Conservation (phyloP, 495 filamentous ascomycete species). For the Penicillium malachiteum region DNA sequence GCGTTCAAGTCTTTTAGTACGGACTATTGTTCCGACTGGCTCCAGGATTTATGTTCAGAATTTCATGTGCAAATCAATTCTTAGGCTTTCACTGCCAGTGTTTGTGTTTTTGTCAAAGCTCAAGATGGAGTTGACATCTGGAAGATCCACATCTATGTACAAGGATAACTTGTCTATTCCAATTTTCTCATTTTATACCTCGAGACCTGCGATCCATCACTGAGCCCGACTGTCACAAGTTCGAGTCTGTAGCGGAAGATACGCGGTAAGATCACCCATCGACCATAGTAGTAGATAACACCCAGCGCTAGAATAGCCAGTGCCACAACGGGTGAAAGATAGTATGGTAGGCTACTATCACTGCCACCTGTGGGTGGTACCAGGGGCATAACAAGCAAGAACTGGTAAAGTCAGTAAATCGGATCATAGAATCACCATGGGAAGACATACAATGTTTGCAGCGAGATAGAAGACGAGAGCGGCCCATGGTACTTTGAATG, state of each 20-base stretch:
- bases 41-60: no score
- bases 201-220: conserved; percentile 26
- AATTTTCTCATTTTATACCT: conserved; percentile 16
- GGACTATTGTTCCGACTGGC: no score
- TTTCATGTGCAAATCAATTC: no score
- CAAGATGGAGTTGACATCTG: no score
- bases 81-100: no score
- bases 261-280: conserved; percentile 28
- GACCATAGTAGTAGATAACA: conserved; percentile 32
- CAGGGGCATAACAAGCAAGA: conserved; percentile 41
- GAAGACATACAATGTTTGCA: conserved; percentile 19
- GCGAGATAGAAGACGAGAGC: conserved; percentile 25
- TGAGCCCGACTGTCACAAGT: conserved; percentile 10
- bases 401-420: conserved; percentile 8
- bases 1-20: no score
- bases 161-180: neutral
- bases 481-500: conserved; percentile 24
- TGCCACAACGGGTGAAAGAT: conserved; percentile 38
- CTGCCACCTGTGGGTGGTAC: conserved; percentile 34
- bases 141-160: neutral
- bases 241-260: conserved; percentile 26
- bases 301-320: conserved; percentile 32
- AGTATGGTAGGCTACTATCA: conserved; percentile 38
- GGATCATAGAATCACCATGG: neutral
- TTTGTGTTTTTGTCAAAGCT: no score